Conservation (phyloP, 2,329 filamentous ascomycete species). For the Nemania serpens region DNA sequence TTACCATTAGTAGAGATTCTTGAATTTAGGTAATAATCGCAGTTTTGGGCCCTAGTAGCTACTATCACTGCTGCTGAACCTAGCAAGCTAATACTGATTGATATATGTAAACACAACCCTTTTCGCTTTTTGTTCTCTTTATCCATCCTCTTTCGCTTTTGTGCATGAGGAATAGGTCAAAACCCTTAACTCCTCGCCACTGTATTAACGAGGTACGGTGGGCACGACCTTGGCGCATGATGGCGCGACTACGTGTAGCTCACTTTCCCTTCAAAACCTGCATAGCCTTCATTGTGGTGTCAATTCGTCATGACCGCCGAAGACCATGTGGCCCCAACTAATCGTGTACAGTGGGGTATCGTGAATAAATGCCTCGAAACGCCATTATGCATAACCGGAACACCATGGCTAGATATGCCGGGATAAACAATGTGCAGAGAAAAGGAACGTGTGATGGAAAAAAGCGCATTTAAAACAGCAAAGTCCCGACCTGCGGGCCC, state of each 20-base stretch:
- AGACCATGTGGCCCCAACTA: conserved; percentile 15
- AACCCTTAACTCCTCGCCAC: conserved; percentile 1
- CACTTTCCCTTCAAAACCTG: conserved; percentile 10
- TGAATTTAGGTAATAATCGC: background rate
- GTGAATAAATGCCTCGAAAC: conserved; percentile 18
- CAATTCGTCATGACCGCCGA: conserved; percentile 9
- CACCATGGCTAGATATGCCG: conserved; percentile 27
- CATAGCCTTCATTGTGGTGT: conserved; percentile 5
- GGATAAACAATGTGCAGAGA: conserved; percentile 14
- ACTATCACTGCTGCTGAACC: background rate
- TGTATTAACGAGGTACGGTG: conserved; percentile 9
- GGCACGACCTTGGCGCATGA: background rate
- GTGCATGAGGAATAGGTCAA: conserved; percentile 2
- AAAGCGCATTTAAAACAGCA: background rate
- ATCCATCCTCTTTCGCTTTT: conserved; percentile 2
- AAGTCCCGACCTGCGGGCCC: background rate
- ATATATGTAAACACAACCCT: background rate
- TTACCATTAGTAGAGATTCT: background rate
- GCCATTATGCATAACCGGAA: conserved; percentile 23
- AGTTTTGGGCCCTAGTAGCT: conserved; percentile 5
- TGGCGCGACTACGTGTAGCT: background rate
- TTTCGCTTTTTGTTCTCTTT: background rate
- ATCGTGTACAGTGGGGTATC: conserved; percentile 30
- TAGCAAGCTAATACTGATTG: background rate
- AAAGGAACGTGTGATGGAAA: conserved; percentile 2